Conservation (phyloP, 2,329 filamentous ascomycete species). For the Claviceps pazoutovae region DNA sequence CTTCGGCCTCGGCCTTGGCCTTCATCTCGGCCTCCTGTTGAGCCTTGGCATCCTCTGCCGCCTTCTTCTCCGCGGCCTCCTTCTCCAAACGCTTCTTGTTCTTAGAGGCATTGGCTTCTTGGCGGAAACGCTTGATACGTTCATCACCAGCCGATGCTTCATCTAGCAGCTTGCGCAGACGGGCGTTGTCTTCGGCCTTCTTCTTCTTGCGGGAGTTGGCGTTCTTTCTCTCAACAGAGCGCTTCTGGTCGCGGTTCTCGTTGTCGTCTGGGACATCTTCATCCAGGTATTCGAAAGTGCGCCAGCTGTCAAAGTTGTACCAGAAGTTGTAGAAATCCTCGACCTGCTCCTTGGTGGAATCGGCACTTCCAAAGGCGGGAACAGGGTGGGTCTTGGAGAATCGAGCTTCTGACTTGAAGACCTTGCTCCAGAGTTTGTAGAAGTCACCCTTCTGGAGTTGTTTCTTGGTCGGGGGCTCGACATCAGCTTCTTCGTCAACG, state of each 20-base stretch:
- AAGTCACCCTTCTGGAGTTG: slow-evolving; percentile 73
- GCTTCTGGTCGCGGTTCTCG: slow-evolving; percentile 97
- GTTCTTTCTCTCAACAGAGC: slow-evolving; percentile 97
- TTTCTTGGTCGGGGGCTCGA: slow-evolving; percentile 89
- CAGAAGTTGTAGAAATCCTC: slow-evolving; percentile 98
- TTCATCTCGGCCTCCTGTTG: slow-evolving; percentile 75
- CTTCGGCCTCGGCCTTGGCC: slow-evolving; percentile 71
- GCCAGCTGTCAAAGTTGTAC: slow-evolving; percentile 99
- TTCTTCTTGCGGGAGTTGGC: slow-evolving; percentile 95
- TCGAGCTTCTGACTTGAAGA: slow-evolving; percentile 83
- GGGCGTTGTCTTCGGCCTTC: slow-evolving; percentile 93
- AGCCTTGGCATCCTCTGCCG: slow-evolving; percentile 70
- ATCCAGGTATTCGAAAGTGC: slow-evolving; percentile 94
- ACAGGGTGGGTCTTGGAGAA: slow-evolving; percentile 90
- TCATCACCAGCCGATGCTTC: slow-evolving; percentile 74
- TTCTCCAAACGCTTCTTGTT: slow-evolving; percentile 87
- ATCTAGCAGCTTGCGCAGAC: slow-evolving; percentile 80
- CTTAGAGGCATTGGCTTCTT: slow-evolving; percentile 84
- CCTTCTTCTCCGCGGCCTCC: slow-evolving; percentile 81
- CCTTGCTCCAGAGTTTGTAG: slow-evolving; percentile 85
- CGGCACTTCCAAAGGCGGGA: slow-evolving; percentile 70
- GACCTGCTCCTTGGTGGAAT: slow-evolving; percentile 76
- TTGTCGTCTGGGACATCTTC: slow-evolving; percentile 98
- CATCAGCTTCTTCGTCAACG: slow-evolving; percentile 84
- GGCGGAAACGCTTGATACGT: slow-evolving; percentile 93